A percentile compares a stretch with the other conserved stretches of the same genome.
These are phyloP conservation scores for Hypholoma sublateritium DNA, from an alignment of 768 basidiomycete species.

Conservation along the genomic window DNA sequence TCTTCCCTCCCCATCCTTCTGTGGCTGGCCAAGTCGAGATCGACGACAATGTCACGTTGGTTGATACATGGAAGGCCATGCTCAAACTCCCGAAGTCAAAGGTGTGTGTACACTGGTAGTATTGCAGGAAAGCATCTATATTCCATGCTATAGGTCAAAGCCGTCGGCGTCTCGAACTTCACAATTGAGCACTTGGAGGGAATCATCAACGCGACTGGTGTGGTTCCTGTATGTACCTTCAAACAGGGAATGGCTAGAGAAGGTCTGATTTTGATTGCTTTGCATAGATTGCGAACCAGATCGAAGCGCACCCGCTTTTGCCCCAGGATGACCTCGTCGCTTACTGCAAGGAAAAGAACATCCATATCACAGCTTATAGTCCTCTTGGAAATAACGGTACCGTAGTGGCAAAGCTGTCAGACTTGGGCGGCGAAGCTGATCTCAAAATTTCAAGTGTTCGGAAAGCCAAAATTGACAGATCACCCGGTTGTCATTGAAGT, in stretches of 20 bases:
- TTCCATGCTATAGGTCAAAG: constrained; percentile 45
- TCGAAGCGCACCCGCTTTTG: constrained; percentile 81
- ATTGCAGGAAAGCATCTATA: not conserved
- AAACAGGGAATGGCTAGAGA: not conserved
- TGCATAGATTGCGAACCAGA: constrained; percentile 65
- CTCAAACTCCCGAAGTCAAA: constrained; percentile 70
- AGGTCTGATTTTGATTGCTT: not conserved
- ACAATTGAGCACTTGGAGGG: constrained; percentile 62
- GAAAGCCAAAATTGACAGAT: constrained; percentile 68
- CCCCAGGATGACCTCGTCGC: constrained; percentile 72
- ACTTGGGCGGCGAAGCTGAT: not conserved
- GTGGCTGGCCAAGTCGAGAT: constrained; percentile 48
- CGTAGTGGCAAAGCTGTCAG: not conserved
- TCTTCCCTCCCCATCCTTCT: constrained; percentile 51
- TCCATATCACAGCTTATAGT: constrained; percentile 65
- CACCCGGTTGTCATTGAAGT: constrained; percentile 59
- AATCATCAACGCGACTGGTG: constrained; percentile 67
- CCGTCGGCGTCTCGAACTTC: constrained; percentile 86
- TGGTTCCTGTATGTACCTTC: constrained; percentile 56
- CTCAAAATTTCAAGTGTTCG: constrained; percentile 40
- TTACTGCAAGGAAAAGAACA: constrained; percentile 67
- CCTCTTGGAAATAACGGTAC: constrained; percentile 83
- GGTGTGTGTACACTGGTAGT: constrained; percentile 31
- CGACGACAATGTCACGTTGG: constrained; percentile 59
- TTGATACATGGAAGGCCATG: constrained; percentile 85